phyloP scores from a whole-genome alignment of 1,139 yeast genomes.

The Magnusiomyces ingens region DNA sequence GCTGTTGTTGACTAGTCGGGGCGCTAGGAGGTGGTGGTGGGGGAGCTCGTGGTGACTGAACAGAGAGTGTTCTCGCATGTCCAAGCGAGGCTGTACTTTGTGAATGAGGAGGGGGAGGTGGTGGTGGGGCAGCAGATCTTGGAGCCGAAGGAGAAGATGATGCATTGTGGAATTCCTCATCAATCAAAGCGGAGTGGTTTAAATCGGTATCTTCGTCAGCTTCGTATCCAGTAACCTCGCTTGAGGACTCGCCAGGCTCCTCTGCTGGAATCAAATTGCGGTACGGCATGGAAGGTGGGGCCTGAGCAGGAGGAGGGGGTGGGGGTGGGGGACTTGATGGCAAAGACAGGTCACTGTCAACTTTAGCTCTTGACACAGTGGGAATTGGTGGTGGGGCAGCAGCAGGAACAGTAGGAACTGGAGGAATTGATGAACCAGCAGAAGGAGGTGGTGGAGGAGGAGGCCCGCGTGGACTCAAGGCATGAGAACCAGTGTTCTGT shows the following conservation, averaged over 20 bases:
- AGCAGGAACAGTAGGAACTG: slow-evolving; percentile 11
- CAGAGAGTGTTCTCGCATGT: slow-evolving; percentile 18
- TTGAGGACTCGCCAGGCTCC: slow-evolving; percentile 15
- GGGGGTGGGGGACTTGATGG: slow-evolving; percentile 7
- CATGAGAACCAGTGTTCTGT: slow-evolving; percentile 1
- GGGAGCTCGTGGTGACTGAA: slow-evolving; percentile 12
- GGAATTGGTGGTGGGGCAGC: slow-evolving; percentile 3
- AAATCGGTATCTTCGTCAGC: slow-evolving; percentile 45
- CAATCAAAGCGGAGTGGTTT: slow-evolving; percentile 20
- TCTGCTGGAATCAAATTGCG: slow-evolving; percentile 11
- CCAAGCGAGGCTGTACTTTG: slow-evolving; percentile 13
- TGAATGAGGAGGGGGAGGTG: slow-evolving; percentile 17
- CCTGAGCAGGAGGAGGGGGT: slow-evolving; percentile 9
- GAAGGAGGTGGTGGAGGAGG: slow-evolving; percentile 17
- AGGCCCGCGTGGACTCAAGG: slow-evolving; percentile 1
- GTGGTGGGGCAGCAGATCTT: slow-evolving; percentile 17
- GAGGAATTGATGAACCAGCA: slow-evolving; percentile 10
- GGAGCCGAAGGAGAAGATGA: slow-evolving; percentile 24
- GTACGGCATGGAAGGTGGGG: slow-evolving; percentile 10
- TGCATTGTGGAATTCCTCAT: slow-evolving; percentile 7
- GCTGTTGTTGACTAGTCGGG: not conserved
- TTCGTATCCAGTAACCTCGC: slow-evolving; percentile 43
- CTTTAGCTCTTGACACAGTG: not conserved
- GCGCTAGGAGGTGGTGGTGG: slow-evolving; percentile 17
- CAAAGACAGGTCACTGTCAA: not conserved